A percentile compares a stretch with the other conserved stretches of the same genome.
Conservation (phyloP, 202 grass and related monocot species). For the Thinopyrum obtusiflorum region DNA sequence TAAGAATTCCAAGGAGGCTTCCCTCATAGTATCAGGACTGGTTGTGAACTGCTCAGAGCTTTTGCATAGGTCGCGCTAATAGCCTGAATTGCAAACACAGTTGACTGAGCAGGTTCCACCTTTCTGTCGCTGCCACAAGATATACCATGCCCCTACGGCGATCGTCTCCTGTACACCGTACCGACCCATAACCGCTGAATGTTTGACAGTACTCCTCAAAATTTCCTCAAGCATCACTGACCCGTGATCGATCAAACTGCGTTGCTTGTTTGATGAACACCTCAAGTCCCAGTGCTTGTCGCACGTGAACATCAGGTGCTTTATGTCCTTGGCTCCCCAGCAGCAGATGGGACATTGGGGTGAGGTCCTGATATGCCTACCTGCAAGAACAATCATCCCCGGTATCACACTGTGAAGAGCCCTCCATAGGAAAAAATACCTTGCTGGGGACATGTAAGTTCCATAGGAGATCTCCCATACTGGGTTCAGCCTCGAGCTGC, state of each 20-base stretch:
- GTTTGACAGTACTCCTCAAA: neutral
- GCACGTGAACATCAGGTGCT: too few relatives aligned
- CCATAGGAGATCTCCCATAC: neutral
- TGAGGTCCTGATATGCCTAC: neutral
- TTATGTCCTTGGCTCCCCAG: neutral
- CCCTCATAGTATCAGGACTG: neutral
- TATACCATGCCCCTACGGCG: neutral
- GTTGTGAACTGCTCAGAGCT: too few relatives aligned
- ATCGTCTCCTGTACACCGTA: neutral
- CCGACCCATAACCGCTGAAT: neutral
- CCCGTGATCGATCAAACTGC: neutral
- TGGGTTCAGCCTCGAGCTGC: neutral
- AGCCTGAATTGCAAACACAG: neutral
- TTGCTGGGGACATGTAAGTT: neutral
- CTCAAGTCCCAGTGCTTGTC: neutral
- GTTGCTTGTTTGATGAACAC: neutral
- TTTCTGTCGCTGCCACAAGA: neutral
- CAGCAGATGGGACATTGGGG: neutral
- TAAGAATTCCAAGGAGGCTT: neutral
- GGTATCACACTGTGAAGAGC: neutral
- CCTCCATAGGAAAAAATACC: neutral
- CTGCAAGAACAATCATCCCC: neutral
- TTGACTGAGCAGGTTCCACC: neutral
- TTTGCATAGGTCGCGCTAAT: too few relatives aligned
- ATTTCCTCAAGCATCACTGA: neutral